phyloP scores from a whole-genome alignment of 1,284 basidiomycete species.

The Fomitiporia mediterranea region DNA sequence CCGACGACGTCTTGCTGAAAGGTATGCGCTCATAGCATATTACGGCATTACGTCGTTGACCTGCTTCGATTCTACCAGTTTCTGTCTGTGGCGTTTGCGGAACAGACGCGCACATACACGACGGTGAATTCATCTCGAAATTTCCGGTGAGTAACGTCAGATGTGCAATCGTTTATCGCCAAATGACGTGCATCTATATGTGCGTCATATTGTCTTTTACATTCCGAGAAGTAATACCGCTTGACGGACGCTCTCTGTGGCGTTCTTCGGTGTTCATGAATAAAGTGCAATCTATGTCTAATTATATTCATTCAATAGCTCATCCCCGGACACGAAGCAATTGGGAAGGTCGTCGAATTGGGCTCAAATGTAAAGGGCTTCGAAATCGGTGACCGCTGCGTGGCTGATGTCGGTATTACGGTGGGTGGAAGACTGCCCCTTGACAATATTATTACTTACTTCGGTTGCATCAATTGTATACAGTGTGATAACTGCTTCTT shows the following conservation, averaged over 20 bases:
- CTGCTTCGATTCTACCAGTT: constrained; percentile 4
- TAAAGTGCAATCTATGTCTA: neutral
- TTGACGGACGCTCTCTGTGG: neutral
- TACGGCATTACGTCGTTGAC: neutral
- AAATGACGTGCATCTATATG: neutral
- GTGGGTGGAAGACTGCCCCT: constrained; percentile 28
- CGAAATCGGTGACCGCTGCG: constrained; percentile 51
- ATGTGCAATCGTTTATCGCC: neutral
- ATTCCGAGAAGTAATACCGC: too few species aligned
- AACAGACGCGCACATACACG: constrained; percentile 74
- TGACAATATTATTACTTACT: neutral
- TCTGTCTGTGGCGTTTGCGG: constrained; percentile 56
- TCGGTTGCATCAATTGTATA: neutral
- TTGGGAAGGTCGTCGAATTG: constrained; percentile 47
- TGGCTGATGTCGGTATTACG: constrained; percentile 48
- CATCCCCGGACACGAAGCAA: constrained; percentile 52
- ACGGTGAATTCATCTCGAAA: constrained; percentile 73
- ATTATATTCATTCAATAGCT: constrained; percentile 4
- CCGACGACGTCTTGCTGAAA: constrained; percentile 70
- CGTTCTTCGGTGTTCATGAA: neutral
- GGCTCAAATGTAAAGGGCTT: constrained; percentile 54
- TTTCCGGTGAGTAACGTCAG: constrained; percentile 51
- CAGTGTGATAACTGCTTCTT: constrained; percentile 81
- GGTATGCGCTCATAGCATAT: constrained; percentile 33
- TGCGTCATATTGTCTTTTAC: neutral